Evolutionary conservation across 345 rosid genomes (phyloP).

Genomic region (Geranium brycei): DNA sequence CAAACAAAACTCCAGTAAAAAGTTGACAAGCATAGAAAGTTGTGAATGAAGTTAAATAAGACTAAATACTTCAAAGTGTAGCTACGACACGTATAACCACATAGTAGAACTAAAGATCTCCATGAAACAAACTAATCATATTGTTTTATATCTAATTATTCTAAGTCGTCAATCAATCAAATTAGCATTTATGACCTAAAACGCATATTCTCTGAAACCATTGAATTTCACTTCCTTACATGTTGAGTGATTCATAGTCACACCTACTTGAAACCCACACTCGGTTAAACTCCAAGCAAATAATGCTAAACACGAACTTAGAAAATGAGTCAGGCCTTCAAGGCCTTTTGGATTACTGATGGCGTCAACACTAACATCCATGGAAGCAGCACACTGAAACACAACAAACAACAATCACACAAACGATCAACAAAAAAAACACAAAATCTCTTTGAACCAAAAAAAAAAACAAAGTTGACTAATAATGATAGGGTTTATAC

Average conservation of each 20-base stretch:
- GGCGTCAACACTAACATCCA: constrained; percentile 70
- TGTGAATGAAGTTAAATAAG: not conserved
- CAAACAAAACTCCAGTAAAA: too few relatives aligned
- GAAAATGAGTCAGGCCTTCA: constrained; percentile 89
- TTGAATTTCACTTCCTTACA: not conserved
- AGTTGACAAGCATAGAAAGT: too few relatives aligned
- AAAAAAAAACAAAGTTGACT: too few relatives aligned
- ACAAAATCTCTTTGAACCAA: not conserved
- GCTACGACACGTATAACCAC: not conserved
- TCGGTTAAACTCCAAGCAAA: not conserved
- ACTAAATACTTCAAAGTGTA: not conserved
- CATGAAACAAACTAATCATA: not conserved
- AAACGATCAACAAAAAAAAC: not conserved
- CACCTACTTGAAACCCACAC: not conserved
- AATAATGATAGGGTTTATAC: too few relatives aligned
- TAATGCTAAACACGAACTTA: constrained; percentile 26
- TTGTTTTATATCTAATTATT: too few relatives aligned
- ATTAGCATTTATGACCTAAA: too few relatives aligned
- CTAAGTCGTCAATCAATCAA: not conserved
- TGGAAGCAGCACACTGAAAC: constrained; percentile 78
- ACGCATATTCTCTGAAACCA: not conserved
- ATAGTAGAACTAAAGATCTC: not conserved
- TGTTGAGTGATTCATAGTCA: not conserved
- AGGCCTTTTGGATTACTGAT: constrained; percentile 73
- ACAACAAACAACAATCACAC: constrained; percentile 1